Percentiles rank a stretch among this genome's conserved stretches.
phyloP scores from a whole-genome alignment of 108 stramenopile species.

The Chaetoceros muelleri region DNA sequence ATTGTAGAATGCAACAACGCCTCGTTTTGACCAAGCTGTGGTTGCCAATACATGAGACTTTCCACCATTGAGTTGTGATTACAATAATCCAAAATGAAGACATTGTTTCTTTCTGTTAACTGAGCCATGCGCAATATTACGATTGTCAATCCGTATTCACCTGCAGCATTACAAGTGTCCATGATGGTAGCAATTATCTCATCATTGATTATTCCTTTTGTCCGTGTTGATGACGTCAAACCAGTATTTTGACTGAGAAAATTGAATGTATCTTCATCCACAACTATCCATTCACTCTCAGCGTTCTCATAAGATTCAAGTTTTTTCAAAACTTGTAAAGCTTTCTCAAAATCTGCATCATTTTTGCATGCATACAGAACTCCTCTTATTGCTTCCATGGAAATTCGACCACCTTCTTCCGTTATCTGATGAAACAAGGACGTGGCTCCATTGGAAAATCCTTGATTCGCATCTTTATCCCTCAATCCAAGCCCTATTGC shows the following conservation, averaged over 20 bases:
- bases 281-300: conserved; percentile 1
- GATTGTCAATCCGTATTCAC: conserved; percentile 45
- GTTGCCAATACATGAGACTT: background rate
- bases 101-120: background rate
- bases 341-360: conserved; percentile 46
- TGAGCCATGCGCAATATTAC: conserved; percentile 19
- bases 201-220: background rate
- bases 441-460: conserved; percentile 21
- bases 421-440: conserved; percentile 30
- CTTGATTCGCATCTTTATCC: conserved; percentile 2
- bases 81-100: background rate
- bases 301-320: conserved; percentile 3
- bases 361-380: conserved; percentile 45
- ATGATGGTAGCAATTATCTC: conserved; percentile 22
- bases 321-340: conserved; percentile 15
- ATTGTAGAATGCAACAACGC: background rate
- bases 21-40: background rate
- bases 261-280: conserved; percentile 5
- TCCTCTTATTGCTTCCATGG: conserved; percentile 40
- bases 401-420: conserved; percentile 40
- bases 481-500: conserved; percentile 26
- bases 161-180: conserved; percentile 44
- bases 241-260: background rate
- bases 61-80: background rate
- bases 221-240: background rate